Evolutionary conservation across 2,329 filamentous ascomycete species (phyloP).

Genomic region (Ceratocystis colombiana): DNA sequence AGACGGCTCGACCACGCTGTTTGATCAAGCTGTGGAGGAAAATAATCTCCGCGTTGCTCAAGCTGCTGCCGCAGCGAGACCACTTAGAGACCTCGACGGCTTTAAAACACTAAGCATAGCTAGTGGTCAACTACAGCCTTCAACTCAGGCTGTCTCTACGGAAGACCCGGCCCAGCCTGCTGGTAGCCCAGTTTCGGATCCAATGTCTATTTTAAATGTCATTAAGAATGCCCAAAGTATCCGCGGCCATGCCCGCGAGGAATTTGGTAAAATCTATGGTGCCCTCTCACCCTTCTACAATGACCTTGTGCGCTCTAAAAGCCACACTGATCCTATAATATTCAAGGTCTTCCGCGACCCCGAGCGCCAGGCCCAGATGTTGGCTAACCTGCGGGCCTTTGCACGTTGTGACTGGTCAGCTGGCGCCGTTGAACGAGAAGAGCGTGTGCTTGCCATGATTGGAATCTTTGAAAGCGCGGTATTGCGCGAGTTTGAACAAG

Average conservation of each 20-base stretch:
- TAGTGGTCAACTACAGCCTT: constrained; percentile 26
- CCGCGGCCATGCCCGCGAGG: constrained; percentile 72
- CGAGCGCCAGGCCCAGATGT: constrained; percentile 80
- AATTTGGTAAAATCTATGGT: constrained; percentile 86
- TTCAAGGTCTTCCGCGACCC: constrained; percentile 83
- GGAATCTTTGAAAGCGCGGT: constrained; percentile 84
- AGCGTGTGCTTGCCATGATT: constrained; percentile 63
- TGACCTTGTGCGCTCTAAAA: constrained; percentile 63
- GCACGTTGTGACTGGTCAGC: constrained; percentile 68
- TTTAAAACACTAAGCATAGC: constrained; percentile 66
- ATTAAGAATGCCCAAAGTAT: constrained; percentile 65
- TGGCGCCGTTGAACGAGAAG: constrained; percentile 60
- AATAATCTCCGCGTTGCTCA: constrained; percentile 31
- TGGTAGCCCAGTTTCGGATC: constrained; percentile 42
- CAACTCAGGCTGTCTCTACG: background rate
- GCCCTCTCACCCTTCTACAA: constrained; percentile 80
- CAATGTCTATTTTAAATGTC: constrained; percentile 55
- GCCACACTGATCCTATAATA: constrained; percentile 67
- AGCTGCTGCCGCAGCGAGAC: constrained; percentile 24
- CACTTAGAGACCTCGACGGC: constrained; percentile 45
- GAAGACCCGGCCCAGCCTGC: constrained; percentile 29
- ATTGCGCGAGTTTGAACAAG: constrained; percentile 82
- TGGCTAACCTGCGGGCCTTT: constrained; percentile 71
- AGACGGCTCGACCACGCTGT: constrained; percentile 49
- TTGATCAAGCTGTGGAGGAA: constrained; percentile 61